Percentiles rank a stretch among this genome's conserved stretches.
Evolutionary conservation across 805 yeast genomes (phyloP).

Genomic region (Wickerhamiella shivajii): DNA sequence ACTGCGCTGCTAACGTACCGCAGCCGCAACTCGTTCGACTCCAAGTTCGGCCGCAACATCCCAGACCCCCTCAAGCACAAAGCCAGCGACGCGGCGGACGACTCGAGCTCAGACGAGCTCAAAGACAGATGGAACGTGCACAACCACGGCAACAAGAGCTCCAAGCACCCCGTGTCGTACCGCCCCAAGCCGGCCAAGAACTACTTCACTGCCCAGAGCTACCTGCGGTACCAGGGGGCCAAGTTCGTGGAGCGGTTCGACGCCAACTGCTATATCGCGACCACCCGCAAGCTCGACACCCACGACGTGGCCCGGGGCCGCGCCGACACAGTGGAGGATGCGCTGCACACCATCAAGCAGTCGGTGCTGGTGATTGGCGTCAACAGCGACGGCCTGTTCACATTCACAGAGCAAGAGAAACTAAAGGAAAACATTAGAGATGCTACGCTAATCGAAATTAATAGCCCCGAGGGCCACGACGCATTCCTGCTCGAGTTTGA

Average conservation of each 20-base stretch:
- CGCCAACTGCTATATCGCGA: slow-evolving; percentile 91
- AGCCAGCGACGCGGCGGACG: slow-evolving; percentile 22
- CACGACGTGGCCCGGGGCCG: slow-evolving; percentile 85
- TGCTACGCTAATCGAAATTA: slow-evolving; percentile 51
- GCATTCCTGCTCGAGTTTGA: slow-evolving; percentile 86
- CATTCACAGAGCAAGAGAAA: slow-evolving; percentile 78
- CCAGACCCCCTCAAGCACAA: slow-evolving; percentile 36
- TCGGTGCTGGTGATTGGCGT: slow-evolving; percentile 84
- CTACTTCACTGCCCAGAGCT: slow-evolving; percentile 89
- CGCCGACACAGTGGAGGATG: slow-evolving; percentile 33
- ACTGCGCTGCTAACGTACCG: slow-evolving; percentile 86
- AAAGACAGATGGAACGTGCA: slow-evolving; percentile 76
- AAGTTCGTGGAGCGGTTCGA: slow-evolving; percentile 84
- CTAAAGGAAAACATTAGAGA: slow-evolving; percentile 64
- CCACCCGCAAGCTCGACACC: slow-evolving; percentile 85
- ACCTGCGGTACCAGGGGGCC: slow-evolving; percentile 83
- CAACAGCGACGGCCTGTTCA: slow-evolving; percentile 82
- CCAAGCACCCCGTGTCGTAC: slow-evolving; percentile 12
- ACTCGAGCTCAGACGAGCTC: slow-evolving; percentile 13
- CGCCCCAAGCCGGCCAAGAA: slow-evolving; percentile 29
- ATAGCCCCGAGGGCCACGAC: slow-evolving; percentile 95
- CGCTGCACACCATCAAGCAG: slow-evolving; percentile 44
- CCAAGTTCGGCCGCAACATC: slow-evolving; percentile 73
- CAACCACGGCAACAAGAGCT: slow-evolving; percentile 56
- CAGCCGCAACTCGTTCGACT: slow-evolving; percentile 81